Evolutionary conservation across 768 basidiomycete genomes (phyloP).

Genomic region (Amanita brunnescens): DNA sequence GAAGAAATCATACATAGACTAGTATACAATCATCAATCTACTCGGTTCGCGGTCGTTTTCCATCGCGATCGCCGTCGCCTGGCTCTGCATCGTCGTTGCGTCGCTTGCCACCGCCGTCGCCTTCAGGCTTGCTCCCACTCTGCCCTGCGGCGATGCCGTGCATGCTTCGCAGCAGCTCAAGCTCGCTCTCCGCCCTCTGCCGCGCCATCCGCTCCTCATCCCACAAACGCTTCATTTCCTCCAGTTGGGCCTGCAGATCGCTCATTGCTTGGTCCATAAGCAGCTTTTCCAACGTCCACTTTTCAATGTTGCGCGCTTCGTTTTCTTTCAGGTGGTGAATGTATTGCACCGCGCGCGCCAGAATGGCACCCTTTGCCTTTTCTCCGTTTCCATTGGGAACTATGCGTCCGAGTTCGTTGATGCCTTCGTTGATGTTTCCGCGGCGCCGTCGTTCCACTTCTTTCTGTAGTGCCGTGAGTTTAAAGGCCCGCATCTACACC

Average conservation of each 20-base stretch:
- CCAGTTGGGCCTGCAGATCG: slow-evolving; percentile 74
- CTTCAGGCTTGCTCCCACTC: neutral
- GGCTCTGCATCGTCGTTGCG: slow-evolving; percentile 32
- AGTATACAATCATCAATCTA: slow-evolving; percentile 14
- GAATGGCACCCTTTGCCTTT: slow-evolving; percentile 84
- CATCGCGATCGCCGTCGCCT: slow-evolving; percentile 24
- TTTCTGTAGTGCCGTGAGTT: slow-evolving; percentile 53
- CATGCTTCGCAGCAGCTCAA: slow-evolving; percentile 42
- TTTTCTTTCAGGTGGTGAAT: slow-evolving; percentile 89
- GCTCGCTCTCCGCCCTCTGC: slow-evolving; percentile 54
- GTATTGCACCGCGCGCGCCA: slow-evolving; percentile 83
- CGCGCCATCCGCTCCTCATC: slow-evolving; percentile 64
- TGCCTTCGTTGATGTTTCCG: slow-evolving; percentile 95
- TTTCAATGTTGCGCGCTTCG: slow-evolving; percentile 84
- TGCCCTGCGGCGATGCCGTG: slow-evolving; percentile 12
- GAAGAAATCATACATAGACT: neutral
- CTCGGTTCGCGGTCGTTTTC: slow-evolving; percentile 35
- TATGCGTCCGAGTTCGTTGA: slow-evolving; percentile 83
- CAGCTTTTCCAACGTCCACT: slow-evolving; percentile 89
- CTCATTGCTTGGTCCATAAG: slow-evolving; percentile 92
- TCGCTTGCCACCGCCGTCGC: slow-evolving; percentile 18
- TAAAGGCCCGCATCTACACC: neutral
- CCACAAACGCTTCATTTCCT: slow-evolving; percentile 75
- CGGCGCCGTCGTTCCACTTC: slow-evolving; percentile 93
- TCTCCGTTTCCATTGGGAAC: slow-evolving; percentile 84